Conservation (phyloP, 2,329 filamentous ascomycete species). For the Aspergillus sp. region DNA sequence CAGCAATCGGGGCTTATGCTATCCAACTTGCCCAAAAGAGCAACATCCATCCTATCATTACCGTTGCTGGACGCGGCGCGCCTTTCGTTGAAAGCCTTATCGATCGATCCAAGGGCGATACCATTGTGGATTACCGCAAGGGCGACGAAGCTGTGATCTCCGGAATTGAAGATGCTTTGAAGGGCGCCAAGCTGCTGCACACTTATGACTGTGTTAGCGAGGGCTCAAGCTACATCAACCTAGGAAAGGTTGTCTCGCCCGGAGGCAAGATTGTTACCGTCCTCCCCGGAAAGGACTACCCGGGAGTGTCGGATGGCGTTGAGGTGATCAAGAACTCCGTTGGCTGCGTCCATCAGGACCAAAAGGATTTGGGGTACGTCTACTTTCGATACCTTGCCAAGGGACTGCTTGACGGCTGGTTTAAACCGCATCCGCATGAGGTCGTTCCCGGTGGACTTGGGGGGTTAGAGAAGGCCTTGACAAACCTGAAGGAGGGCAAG, state of each 20-base stretch:
- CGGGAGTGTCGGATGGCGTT: conserved; percentile 7
- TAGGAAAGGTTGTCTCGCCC: conserved; percentile 8
- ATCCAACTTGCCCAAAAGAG: conserved; percentile 56
- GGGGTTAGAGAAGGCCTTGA: conserved; percentile 54
- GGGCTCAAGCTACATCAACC: conserved; percentile 7
- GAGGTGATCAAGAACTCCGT: conserved; percentile 9
- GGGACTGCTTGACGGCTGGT: conserved; percentile 48
- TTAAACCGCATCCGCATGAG: conserved; percentile 50
- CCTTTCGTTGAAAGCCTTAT: conserved; percentile 55
- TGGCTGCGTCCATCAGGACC: conserved; percentile 6
- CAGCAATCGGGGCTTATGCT: conserved; percentile 59
- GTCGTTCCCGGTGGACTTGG: conserved; percentile 53
- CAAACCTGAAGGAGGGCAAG: conserved; percentile 58
- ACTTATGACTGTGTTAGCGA: conserved; percentile 13
- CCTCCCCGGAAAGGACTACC: neutral
- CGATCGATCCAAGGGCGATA: conserved; percentile 55
- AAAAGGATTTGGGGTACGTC: conserved; percentile 38
- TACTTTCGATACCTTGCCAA: conserved; percentile 47
- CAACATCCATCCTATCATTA: conserved; percentile 63
- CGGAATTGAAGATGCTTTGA: conserved; percentile 35
- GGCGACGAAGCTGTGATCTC: conserved; percentile 56
- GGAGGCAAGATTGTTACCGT: conserved; percentile 17
- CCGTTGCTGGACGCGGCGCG: conserved; percentile 55
- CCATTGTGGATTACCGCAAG: conserved; percentile 60
- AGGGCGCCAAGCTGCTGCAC: conserved; percentile 10